phyloP scores from a whole-genome alignment of 73 alveolate genomes.

The Paraurostyla sp. region DNA sequence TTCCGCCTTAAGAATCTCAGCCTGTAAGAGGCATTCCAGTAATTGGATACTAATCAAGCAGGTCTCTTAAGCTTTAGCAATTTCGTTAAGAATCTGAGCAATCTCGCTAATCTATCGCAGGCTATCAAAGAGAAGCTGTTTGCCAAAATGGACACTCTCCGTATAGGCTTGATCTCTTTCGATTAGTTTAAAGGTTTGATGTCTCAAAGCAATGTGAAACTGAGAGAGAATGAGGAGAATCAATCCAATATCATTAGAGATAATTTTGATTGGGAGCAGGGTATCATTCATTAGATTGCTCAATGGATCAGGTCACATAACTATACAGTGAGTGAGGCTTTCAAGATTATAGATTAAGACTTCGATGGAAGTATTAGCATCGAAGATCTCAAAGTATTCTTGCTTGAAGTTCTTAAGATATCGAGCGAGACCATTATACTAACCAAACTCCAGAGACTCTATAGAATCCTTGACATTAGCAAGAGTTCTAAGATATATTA shows the following conservation, averaged over 20 bases:
- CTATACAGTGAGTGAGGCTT: conserved; percentile 81
- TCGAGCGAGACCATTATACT: conserved; percentile 56
- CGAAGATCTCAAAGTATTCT: conserved; percentile 74
- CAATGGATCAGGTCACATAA: conserved; percentile 78
- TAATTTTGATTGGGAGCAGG: conserved; percentile 87
- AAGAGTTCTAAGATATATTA: conserved; percentile 76
- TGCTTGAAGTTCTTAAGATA: conserved; percentile 68
- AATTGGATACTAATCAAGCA: neutral
- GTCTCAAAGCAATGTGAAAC: conserved; percentile 59
- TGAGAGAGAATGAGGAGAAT: conserved; percentile 22
- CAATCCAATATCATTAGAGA: conserved; percentile 62
- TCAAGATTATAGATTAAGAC: conserved; percentile 81
- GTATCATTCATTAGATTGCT: conserved; percentile 66
- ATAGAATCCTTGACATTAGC: conserved; percentile 76
- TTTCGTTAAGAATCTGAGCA: neutral
- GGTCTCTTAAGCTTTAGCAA: conserved; percentile 18
- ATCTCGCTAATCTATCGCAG: conserved; percentile 71
- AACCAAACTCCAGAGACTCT: conserved; percentile 78
- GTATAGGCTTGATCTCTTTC: conserved; percentile 77
- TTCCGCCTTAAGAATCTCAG: neutral
- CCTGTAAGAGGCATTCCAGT: neutral
- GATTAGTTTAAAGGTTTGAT: conserved; percentile 66
- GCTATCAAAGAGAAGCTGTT: conserved; percentile 81
- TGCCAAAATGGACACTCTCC: conserved; percentile 78
- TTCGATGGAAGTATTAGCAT: conserved; percentile 80